Conservation (phyloP, 106 monocot genomes). For the Phalaenopsis aphrodite region DNA sequence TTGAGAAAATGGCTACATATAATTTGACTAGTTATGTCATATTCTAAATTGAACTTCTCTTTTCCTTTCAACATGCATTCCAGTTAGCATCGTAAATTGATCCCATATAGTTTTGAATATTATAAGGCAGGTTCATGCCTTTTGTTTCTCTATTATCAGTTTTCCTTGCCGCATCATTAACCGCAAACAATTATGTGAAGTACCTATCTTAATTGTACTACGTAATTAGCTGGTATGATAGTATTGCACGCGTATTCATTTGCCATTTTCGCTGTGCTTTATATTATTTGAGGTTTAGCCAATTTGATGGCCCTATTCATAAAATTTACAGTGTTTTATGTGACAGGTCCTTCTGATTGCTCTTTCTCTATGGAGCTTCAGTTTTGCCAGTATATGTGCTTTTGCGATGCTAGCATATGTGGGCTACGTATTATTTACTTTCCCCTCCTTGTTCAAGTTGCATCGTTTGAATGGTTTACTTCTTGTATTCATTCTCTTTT, state of each 20-base stretch:
- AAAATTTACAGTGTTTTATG: constrained; percentile 14
- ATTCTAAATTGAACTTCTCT: too few relatives aligned
- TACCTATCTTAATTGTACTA: too few relatives aligned
- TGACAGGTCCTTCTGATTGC: constrained; percentile 85
- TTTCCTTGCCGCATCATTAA: too few relatives aligned
- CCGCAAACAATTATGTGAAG: too few relatives aligned
- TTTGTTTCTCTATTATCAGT: too few relatives aligned
- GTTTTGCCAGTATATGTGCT: constrained; percentile 88
- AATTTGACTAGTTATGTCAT: too few relatives aligned
- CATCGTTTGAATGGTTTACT: constrained; percentile 91
- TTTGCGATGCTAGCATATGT: constrained; percentile 89
- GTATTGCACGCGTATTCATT: neutral
- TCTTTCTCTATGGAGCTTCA: constrained; percentile 94
- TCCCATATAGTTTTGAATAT: too few relatives aligned
- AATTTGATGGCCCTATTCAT: constrained; percentile 17
- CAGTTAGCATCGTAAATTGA: too few relatives aligned
- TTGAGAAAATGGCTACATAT: too few relatives aligned
- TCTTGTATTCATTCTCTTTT: constrained; percentile 89
- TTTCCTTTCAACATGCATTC: too few relatives aligned
- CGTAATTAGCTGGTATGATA: neutral
- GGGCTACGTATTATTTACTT: constrained; percentile 80
- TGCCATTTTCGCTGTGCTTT: neutral
- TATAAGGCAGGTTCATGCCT: too few relatives aligned
- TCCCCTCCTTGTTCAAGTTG: constrained; percentile 76
- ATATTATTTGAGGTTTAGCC: neutral